These are phyloP conservation scores for Panicum hallii DNA, from an alignment of 202 grass and related monocot genomes.

Conservation along the genomic window DNA sequence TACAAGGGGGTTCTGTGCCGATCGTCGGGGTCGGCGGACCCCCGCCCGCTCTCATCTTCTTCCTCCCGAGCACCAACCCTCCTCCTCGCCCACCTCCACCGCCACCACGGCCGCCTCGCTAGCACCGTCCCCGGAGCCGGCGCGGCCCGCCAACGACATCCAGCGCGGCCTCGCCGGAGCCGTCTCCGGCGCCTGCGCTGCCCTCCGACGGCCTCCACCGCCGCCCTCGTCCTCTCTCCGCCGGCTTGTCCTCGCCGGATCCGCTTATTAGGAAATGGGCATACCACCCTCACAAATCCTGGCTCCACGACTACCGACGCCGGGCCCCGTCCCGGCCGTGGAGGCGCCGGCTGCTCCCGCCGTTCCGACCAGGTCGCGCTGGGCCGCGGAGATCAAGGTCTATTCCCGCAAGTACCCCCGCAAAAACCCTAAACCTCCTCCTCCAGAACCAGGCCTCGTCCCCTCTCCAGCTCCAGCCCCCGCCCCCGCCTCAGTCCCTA, in stretches of 20 bases:
- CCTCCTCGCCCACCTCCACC: no score
- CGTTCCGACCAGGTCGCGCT: conserved; percentile 47
- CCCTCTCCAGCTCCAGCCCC: not conserved
- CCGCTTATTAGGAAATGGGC: not conserved
- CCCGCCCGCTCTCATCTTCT: no score
- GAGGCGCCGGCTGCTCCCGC: conserved; percentile 11
- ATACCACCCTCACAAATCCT: not conserved
- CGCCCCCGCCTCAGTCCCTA: not conserved
- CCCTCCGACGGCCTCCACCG: no score
- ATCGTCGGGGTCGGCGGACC: no score
- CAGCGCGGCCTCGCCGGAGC: no score
- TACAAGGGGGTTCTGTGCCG: no score
- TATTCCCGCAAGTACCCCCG: conserved; percentile 73
- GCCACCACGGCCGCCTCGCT: no score
- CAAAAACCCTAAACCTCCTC: conserved; percentile 68
- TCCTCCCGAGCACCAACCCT: no score
- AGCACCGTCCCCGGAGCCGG: no score
- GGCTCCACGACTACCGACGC: not conserved
- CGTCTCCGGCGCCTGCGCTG: no score
- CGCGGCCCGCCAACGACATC: no score
- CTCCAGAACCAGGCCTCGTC: not conserved
- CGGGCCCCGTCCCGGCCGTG: not conserved
- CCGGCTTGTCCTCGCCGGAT: not conserved
- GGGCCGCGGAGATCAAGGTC: conserved; percentile 82
- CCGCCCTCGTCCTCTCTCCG: not conserved